A percentile compares a stretch with the other conserved stretches of the same genome.
These are phyloP conservation scores for Euptelea pleiosperma DNA, from an alignment of 164 flowering plant species.

Conservation along the genomic window DNA sequence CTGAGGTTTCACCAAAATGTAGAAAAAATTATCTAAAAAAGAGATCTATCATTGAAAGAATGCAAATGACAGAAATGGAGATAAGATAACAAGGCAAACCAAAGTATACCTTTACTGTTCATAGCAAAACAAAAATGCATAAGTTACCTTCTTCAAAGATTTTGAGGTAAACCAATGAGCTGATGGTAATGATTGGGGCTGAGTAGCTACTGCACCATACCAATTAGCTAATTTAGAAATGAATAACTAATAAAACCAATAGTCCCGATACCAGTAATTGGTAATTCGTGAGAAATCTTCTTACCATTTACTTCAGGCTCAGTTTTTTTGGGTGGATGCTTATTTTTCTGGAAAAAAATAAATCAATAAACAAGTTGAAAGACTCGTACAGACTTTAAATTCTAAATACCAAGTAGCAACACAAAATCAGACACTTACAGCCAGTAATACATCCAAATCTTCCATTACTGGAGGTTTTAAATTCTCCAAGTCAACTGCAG, in stretches of 20 bases:
- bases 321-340: constrained; percentile 34
- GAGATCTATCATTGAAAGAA: too few relatives aligned
- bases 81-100: too few relatives aligned
- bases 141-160: constrained; percentile 71
- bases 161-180: constrained; percentile 80
- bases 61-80: too few relatives aligned
- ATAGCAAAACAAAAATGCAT: too few relatives aligned
- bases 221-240: constrained; percentile 12
- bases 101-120: too few relatives aligned
- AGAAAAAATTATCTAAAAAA: neutral
- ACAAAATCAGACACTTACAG: constrained; percentile 41
- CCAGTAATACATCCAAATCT: constrained; percentile 63
- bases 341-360: constrained; percentile 52
- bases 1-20: too few relatives aligned
- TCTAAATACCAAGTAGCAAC: neutral
- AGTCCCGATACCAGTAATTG: neutral
- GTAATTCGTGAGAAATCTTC: constrained; percentile 2
- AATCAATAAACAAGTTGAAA: constrained; percentile 1
- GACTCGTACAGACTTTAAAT: neutral
- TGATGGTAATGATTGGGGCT: constrained; percentile 40
- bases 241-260: constrained; percentile 1
- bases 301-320: constrained; percentile 57
- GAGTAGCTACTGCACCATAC: constrained; percentile 43
- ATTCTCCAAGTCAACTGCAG: constrained; percentile 29
- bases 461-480: constrained; percentile 55